These are phyloP conservation scores for Acanthamoeba royreba DNA, from an alignment of 208 protist genomes.

Conservation along the genomic window DNA sequence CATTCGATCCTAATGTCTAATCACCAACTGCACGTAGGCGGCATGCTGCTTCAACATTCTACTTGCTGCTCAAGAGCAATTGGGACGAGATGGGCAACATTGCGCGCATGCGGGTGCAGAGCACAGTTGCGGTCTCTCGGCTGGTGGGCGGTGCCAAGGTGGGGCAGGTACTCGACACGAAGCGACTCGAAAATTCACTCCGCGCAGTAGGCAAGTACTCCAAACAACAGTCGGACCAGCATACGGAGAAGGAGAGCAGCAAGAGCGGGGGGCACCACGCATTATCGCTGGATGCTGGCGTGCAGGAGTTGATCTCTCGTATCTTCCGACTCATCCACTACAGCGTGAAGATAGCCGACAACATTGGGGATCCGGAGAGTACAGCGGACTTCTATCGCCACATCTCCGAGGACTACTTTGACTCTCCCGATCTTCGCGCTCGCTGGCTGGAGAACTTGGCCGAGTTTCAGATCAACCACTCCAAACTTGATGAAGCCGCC, in stretches of 20 bases:
- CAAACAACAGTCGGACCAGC: not conserved
- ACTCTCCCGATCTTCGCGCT: constrained; percentile 65
- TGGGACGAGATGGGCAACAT: not conserved
- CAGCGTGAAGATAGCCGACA: not conserved
- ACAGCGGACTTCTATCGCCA: constrained; percentile 64
- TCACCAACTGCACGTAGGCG: not conserved
- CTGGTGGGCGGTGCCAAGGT: not conserved
- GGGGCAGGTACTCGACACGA: not conserved
- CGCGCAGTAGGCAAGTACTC: not conserved
- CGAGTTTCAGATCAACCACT: constrained; percentile 39
- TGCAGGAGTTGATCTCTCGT: not conserved
- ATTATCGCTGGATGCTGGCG: not conserved
- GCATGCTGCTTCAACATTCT: not conserved
- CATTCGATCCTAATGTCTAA: not conserved
- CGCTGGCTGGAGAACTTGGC: constrained; percentile 64
- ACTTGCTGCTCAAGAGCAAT: not conserved
- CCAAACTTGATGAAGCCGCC: not conserved
- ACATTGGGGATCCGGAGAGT: constrained; percentile 63
- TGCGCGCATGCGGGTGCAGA: not conserved
- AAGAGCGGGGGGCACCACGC: not conserved
- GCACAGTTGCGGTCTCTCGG: not conserved
- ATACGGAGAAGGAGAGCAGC: no score
- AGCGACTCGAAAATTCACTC: not conserved
- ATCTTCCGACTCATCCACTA: constrained; percentile 28
- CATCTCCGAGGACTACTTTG: constrained; percentile 58